Percentiles rank a stretch among this genome's conserved stretches.
Evolutionary conservation across 2,329 filamentous ascomycete genomes (phyloP).

Genomic region (Xylariaceae sp.): DNA sequence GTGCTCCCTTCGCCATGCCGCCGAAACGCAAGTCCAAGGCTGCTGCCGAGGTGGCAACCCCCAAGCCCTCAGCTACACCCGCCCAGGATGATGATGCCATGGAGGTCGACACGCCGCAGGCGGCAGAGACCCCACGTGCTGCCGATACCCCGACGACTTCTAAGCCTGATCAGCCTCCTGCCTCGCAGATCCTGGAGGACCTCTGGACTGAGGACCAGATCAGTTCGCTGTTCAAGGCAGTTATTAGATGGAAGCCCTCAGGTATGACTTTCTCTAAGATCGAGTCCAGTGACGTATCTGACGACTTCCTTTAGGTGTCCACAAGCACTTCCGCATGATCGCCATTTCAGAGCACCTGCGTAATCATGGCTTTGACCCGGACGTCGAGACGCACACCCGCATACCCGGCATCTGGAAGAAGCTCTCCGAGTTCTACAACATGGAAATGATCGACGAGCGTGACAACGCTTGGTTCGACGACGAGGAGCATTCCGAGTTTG

Average conservation of each 20-base stretch:
- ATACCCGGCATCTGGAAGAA: constrained; percentile 92
- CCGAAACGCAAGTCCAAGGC: constrained; percentile 61
- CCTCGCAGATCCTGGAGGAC: constrained; percentile 45
- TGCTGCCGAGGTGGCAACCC: constrained; percentile 50
- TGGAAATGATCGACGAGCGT: constrained; percentile 78
- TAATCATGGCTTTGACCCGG: constrained; percentile 70
- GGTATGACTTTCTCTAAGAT: constrained; percentile 40
- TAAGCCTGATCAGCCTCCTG: constrained; percentile 29
- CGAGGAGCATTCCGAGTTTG: constrained; percentile 28
- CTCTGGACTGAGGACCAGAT: constrained; percentile 96
- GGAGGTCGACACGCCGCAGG: constrained; percentile 49
- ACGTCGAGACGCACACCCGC: constrained; percentile 67
- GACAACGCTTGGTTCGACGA: constrained; percentile 52
- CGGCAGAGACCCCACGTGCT: constrained; percentile 43
- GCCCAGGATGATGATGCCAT: constrained; percentile 51
- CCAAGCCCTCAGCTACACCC: constrained; percentile 36
- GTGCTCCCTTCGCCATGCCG: too few species aligned
- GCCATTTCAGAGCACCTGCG: constrained; percentile 73
- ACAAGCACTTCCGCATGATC: constrained; percentile 90
- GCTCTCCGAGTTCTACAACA: constrained; percentile 73
- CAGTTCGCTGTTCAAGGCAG: constrained; percentile 82
- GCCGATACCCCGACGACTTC: constrained; percentile 26
- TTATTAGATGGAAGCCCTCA: constrained; percentile 94
- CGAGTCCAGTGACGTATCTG: background rate
- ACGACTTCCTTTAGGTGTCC: constrained; percentile 55